Evolutionary conservation across 2,329 filamentous ascomycete species (phyloP), one percentile per base, ranked within the genome.

Genomic region (Mycogone perniciosa): DNA sequence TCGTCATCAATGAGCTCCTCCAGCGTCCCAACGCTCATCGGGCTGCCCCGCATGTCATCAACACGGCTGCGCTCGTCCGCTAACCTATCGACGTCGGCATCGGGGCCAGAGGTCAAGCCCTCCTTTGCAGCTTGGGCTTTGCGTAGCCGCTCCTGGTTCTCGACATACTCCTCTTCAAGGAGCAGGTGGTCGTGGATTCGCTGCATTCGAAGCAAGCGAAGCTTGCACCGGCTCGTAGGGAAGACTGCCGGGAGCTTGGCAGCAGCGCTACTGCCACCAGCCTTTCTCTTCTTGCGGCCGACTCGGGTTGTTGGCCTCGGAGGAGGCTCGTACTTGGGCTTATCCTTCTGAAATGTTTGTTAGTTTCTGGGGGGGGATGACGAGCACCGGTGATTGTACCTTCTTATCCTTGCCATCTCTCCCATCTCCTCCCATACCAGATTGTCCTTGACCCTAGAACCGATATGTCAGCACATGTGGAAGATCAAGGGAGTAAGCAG

Each of bases 1-100:
- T 99, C 93, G 68, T 99, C 93, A 64, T 99, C 93, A 66, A 99
- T 99, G 76, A 99, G 87, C 76, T 99, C 93, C 72, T 99, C 93
- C 59, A 99, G 76, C 53, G 93, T 97, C 56, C 93, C 93, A 40
- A 99, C 93, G 20, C 93, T 91, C 93, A 99, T 99, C 41, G 93
- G 93, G 68, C 89, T 96, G 61, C 93, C 93, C 68, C 93, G 84
- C 91, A 97, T 96, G 67, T 99, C 93, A 69, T 99, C 93, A 29
- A 99, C 93, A 39, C 91, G 86, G 63, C 89, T 86, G 64, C 93
- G 82, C 74, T 99, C 93, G 64, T 99, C 93, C 26, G 93, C 95
- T 66, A 95, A 89, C 48, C 93, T 79, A 68, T 99, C 95, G 58
- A 70, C 66, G 53, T 84, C 75, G 40, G 86, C 82, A 60, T 95